Evolutionary conservation across 257 asterid genomes (phyloP).

Genomic region (Leonotis leonurus): DNA sequence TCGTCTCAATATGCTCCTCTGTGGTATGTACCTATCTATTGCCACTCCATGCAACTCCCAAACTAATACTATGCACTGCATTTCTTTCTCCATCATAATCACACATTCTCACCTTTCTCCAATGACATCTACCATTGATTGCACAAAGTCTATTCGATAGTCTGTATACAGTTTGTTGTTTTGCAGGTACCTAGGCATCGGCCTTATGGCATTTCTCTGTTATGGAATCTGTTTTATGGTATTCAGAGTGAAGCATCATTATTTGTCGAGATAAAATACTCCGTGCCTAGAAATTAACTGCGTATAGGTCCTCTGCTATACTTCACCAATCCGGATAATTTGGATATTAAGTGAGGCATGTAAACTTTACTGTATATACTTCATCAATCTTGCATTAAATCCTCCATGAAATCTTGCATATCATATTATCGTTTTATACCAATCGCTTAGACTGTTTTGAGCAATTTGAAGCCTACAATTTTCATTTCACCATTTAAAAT

Average conservation of each 20-base stretch:
- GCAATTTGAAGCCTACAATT: background rate
- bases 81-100: too few species aligned
- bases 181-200: constrained; percentile 58
- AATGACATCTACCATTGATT: background rate
- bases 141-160: background rate
- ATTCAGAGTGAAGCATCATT: constrained; percentile 31
- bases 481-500: background rate
- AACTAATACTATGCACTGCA: too few species aligned
- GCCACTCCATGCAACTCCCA: background rate
- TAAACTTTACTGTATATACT: background rate
- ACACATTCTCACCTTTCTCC: too few species aligned
- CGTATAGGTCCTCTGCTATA: background rate
- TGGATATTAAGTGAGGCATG: background rate
- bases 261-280: constrained; percentile 22
- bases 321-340: background rate
- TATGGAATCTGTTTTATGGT: constrained; percentile 39
- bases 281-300: background rate
- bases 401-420: too few species aligned
- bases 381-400: too few species aligned
- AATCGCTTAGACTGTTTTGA: background rate
- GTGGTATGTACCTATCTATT: constrained; percentile 38
- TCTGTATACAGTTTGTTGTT: too few species aligned
- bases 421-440: too few species aligned
- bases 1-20: constrained; percentile 57
- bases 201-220: constrained; percentile 53